Evolutionary conservation across 2,329 filamentous ascomycete species (phyloP).

Genomic region (Fusarium cyanostomum): DNA sequence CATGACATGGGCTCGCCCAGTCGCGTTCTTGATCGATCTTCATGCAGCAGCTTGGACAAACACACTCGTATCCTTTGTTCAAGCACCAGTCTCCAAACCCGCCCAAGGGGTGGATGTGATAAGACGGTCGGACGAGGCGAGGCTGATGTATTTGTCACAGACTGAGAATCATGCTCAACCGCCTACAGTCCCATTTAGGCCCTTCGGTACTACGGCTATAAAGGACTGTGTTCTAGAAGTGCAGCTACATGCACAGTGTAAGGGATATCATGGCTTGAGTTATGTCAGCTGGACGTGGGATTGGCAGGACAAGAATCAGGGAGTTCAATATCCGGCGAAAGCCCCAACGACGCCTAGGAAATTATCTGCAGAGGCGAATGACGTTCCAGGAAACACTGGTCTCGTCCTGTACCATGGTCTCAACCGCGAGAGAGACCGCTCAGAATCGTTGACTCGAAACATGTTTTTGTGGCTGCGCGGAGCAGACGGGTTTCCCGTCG

Average conservation of each 20-base stretch:
- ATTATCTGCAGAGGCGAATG: neutral
- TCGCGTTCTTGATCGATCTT: slow-evolving; percentile 11
- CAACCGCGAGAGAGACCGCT: neutral
- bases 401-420: neutral
- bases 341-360: neutral
- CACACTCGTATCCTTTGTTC: slow-evolving; percentile 10
- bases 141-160: neutral
- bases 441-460: neutral
- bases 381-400: neutral
- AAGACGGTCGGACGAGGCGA: neutral
- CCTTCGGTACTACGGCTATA: neutral
- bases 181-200: neutral
- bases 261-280: slow-evolving; percentile 10
- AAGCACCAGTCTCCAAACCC: neutral
- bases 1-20: slow-evolving; percentile 18
- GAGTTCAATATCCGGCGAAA: neutral
- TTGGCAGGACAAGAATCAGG: slow-evolving; percentile 1
- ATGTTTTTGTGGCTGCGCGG: slow-evolving; percentile 2
- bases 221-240: slow-evolving; percentile 24
- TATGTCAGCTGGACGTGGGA: slow-evolving; percentile 12
- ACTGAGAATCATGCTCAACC: neutral
- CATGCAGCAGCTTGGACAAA: slow-evolving; percentile 21
- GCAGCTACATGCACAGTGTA: slow-evolving; percentile 9
- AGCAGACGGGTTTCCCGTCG: neutral
- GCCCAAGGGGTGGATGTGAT: neutral